phyloP scores from a whole-genome alignment of 306 rosid genomes.

The Cyclanthera cordifolia region DNA sequence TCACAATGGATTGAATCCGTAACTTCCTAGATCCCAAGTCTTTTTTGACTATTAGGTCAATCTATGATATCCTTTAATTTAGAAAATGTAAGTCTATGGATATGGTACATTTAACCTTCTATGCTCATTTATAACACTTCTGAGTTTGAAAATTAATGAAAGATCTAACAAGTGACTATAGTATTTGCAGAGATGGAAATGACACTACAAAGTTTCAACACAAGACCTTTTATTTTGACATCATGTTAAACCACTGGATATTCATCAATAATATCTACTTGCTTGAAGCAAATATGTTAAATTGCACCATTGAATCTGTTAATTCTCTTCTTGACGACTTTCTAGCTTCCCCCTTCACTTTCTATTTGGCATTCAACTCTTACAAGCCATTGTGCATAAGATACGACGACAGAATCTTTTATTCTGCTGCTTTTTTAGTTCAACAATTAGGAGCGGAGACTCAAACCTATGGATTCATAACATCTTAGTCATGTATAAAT shows the following conservation, averaged over 20 bases:
- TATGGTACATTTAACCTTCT: neutral
- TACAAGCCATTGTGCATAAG: neutral
- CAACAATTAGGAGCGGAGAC: too few species aligned
- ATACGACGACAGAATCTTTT: neutral
- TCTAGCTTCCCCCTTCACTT: neutral
- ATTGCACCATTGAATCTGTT: neutral
- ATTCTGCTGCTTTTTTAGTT: neutral
- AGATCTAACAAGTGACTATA: too few species aligned
- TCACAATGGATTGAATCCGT: too few species aligned
- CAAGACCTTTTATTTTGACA: neutral
- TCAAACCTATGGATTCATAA: too few species aligned
- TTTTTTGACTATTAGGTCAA: too few species aligned
- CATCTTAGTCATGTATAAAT: too few species aligned
- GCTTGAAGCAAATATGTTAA: neutral
- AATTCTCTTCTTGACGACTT: neutral
- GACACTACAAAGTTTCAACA: neutral
- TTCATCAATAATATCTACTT: neutral
- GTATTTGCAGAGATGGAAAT: neutral
- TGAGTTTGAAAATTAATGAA: neutral
- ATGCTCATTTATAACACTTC: neutral
- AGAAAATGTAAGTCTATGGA: too few species aligned
- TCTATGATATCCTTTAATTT: too few species aligned
- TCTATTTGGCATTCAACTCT: neutral
- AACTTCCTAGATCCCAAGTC: neutral
- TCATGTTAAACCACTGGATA: neutral